Conservation (phyloP, 805 yeast species). For the Lipomyces mesembrius region DNA sequence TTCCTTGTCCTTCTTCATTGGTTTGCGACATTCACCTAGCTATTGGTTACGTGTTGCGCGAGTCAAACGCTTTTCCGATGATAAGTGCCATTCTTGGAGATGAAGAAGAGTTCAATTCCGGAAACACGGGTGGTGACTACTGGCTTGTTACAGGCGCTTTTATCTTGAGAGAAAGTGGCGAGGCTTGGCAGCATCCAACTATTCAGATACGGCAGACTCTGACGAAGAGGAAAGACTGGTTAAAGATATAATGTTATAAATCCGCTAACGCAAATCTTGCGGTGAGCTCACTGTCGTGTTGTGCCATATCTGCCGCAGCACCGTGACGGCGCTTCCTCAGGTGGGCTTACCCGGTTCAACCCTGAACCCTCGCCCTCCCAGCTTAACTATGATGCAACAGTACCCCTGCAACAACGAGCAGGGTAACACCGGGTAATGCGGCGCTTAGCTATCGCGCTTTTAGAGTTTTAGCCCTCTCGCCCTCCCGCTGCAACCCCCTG, state of each 20-base stretch:
- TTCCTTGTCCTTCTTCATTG: neutral
- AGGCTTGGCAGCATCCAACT: conserved; percentile 1
- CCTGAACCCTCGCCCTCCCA: no score
- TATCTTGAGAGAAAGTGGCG: conserved; percentile 5
- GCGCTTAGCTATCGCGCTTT: no score
- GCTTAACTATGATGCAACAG: no score
- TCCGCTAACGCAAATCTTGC: no score
- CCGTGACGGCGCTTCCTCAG: no score
- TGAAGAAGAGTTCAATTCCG: conserved; percentile 3
- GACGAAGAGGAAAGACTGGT: neutral
- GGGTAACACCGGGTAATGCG: no score
- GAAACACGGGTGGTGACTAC: conserved; percentile 1
- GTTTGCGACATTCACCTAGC: conserved; percentile 4
- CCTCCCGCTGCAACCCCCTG: no score
- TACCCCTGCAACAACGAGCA: no score
- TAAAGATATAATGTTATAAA: neutral
- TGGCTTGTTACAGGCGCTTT: neutral
- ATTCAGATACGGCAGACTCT: neutral
- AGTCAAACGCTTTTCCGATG: neutral
- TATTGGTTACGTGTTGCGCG: neutral
- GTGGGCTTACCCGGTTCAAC: no score
- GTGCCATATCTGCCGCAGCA: no score
- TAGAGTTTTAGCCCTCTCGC: no score
- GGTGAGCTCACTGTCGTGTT: no score
- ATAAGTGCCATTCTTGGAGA: neutral